These are phyloP conservation scores for Brassica carinata DNA, from an alignment of 345 rosid genomes.

Conservation along the genomic window DNA sequence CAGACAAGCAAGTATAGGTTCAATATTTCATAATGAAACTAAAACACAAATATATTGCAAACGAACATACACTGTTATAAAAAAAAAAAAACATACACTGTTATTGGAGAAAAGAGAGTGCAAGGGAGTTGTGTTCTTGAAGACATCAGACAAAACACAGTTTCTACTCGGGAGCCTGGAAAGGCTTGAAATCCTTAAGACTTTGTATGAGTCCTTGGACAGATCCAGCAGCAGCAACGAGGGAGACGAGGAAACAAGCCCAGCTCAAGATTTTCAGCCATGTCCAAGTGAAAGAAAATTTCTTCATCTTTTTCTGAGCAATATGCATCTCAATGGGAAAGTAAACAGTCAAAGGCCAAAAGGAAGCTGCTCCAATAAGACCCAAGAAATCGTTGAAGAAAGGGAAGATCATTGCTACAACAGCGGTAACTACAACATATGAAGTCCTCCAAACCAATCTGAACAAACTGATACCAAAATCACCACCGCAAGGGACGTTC, in stretches of 20 bases:
- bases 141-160: not conserved
- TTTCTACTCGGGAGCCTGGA: conserved; percentile 39
- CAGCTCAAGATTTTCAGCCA: conserved; percentile 72
- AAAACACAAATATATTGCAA: conserved; percentile 12
- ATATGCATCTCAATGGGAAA: conserved; percentile 92
- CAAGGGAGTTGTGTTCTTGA: not conserved
- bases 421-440: conserved; percentile 63
- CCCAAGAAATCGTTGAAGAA: conserved; percentile 89
- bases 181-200: conserved; percentile 71
- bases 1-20: conserved; percentile 3
- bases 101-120: conserved; percentile 6
- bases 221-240: conserved; percentile 73
- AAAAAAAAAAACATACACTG: not conserved
- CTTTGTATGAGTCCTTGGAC: conserved; percentile 67
- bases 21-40: not conserved
- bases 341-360: conserved; percentile 89
- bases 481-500: conserved; percentile 50
- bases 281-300: conserved; percentile 66
- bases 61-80: not conserved
- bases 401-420: conserved; percentile 83
- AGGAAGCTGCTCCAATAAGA: conserved; percentile 81
- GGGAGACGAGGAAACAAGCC: conserved; percentile 63
- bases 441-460: conserved; percentile 71
- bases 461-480: conserved; percentile 53
- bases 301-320: conserved; percentile 51